Base-by-base conservation (phyloP, 1,284 basidiomycete species). In the Moesziomyces globuligerus region DNA sequence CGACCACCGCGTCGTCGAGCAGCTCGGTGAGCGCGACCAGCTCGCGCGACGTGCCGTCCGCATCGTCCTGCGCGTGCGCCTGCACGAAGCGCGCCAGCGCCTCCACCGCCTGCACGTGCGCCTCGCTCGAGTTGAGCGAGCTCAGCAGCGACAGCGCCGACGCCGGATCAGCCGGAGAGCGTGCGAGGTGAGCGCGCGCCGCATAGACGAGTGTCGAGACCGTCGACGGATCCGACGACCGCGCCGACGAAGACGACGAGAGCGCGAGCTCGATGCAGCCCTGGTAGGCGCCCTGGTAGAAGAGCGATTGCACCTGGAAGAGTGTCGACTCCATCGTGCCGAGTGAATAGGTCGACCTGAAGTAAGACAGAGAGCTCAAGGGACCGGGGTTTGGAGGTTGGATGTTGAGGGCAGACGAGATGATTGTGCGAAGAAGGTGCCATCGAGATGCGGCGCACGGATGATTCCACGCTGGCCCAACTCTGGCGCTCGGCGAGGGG, bases 241-340 rank as follows among this genome's bases (percentile, higher is more conserved):
- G 55, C 25, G 65, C 43, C 13, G 48, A 46, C 8, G 62, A 62
- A 9, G 69, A 52, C 17, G 60, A 68, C 0, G 55, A 64, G 28
- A 71, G 42, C 2, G 74, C 79, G 8, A 74, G 61, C 9, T 72
- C 73, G 29, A 78, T 66, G 69, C 75, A 78, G n/a, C 72, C 75
- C 32, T 56, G 40, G 43, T 80, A 81, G 23, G 80, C 78, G 48
- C 73, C 76, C 52, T 81, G 80, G 44, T 81, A 81, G 58, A 78
- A 81, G 46, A 80, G 74, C 32, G 72, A 72, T 59, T 81, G 78
- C 13, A 78, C 66, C 48, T 77, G 62, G 46, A 74, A 79, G 5
- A 72, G 62, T 20, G 59, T 56, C 18, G 73, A 57, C 34, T 72
- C 71, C 73, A 78, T 72, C 7, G 26, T 64, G 48, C 13, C 7